Conservation (phyloP, 176 grass and related monocot species). For the Echinochloa phyllopogon region DNA sequence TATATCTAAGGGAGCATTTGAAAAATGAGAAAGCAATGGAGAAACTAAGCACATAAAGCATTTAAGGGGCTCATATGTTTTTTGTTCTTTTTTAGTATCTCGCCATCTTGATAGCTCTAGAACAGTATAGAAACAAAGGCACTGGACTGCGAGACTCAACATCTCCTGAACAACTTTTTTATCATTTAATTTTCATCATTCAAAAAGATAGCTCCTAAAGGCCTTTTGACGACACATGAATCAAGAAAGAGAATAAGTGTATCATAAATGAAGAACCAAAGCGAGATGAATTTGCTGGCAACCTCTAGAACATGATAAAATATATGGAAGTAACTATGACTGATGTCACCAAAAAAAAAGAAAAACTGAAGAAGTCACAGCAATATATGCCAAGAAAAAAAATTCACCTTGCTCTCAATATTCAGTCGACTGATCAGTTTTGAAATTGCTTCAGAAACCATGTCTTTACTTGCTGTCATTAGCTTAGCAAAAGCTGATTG, state of each 20-base stretch:
- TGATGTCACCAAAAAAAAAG: background rate
- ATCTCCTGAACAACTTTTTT: background rate
- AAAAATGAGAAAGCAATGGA: slow-evolving; percentile 4
- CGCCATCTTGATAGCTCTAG: background rate
- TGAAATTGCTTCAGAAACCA: slow-evolving; percentile 58
- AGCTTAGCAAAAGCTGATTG: slow-evolving; percentile 71
- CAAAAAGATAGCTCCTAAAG: background rate
- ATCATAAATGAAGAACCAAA: slow-evolving; percentile 8
- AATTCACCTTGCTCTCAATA: slow-evolving; percentile 74
- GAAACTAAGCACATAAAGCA: background rate
- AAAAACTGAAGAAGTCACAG: slow-evolving; percentile 24
- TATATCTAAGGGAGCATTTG: background rate
- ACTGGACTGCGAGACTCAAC: background rate
- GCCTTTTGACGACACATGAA: background rate
- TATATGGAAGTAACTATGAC: background rate
- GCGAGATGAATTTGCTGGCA: background rate
- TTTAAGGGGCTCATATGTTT: background rate
- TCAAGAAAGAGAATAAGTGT: slow-evolving; percentile 5
- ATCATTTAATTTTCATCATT: background rate
- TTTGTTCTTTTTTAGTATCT: background rate
- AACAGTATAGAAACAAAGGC: background rate
- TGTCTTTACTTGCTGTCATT: slow-evolving; percentile 71
- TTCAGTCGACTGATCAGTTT: slow-evolving; percentile 66
- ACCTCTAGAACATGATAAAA: background rate
- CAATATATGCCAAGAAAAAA: background rate